These are phyloP conservation scores for Mesembryanthemum crystallinum DNA, from an alignment of 148 eudicot genomes.

Conservation along the genomic window DNA sequence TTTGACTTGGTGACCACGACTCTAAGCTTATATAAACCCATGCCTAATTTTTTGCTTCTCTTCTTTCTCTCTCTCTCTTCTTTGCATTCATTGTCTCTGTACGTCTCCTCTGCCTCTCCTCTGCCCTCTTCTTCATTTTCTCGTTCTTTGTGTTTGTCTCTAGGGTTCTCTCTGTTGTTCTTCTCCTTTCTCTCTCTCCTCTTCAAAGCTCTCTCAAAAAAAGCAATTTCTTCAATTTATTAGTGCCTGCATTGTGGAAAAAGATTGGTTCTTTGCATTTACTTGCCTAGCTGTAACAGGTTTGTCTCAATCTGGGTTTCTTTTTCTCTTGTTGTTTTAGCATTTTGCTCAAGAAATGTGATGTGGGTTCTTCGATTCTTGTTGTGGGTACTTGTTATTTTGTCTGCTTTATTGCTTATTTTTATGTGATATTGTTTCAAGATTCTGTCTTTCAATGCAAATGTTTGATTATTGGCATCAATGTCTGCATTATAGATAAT, in stretches of 20 bases:
- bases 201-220: neutral
- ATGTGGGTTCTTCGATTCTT: slow-evolving; percentile 5
- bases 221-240: neutral
- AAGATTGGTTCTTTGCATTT: neutral
- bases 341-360: slow-evolving; percentile 10
- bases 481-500: neutral
- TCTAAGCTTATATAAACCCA: slow-evolving; percentile 33
- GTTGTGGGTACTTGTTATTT: neutral
- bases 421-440: neutral
- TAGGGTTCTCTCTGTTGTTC: slow-evolving; percentile 31
- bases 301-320: slow-evolving; percentile 1
- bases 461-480: neutral
- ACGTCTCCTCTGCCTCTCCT: slow-evolving; percentile 16
- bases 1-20: slow-evolving; percentile 41
- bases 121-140: slow-evolving; percentile 9
- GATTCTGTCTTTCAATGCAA: neutral
- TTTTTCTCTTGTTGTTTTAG: neutral
- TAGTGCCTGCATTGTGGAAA: neutral
- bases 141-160: slow-evolving; percentile 30
- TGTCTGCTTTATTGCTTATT: neutral
- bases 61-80: slow-evolving; percentile 23
- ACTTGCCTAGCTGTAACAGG: neutral
- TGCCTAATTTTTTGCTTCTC: neutral
- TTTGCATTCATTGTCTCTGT: slow-evolving; percentile 10
- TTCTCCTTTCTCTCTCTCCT: neutral